phyloP scores from a whole-genome alignment of 371 early-diverging fungal species.

The Mucor indicus region DNA sequence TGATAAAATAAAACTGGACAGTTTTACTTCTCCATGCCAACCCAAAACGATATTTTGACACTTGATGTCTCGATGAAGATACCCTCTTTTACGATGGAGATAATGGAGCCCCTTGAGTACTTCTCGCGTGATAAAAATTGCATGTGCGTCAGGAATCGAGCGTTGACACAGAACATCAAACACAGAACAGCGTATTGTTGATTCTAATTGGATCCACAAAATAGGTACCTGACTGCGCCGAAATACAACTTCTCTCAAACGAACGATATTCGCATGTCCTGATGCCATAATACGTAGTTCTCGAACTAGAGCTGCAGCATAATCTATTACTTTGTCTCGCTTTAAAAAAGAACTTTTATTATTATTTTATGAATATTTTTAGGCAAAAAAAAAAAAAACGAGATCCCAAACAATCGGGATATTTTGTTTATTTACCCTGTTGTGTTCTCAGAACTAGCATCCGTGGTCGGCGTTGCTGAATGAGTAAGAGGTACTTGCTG shows the following conservation, averaged over 20 bases:
- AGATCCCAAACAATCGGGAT: no score
- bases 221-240: no score
- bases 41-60: constrained; percentile 97
- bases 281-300: constrained; percentile 47
- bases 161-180: constrained; percentile 46
- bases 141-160: constrained; percentile 42
- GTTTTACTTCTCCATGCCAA: constrained; percentile 89
- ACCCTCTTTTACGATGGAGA: constrained; percentile 88
- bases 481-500: constrained; percentile 30
- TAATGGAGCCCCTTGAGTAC: constrained; percentile 76
- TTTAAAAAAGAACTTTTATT: constrained; percentile 45
- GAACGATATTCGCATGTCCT: constrained; percentile 37
- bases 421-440: no score
- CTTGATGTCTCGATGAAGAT: constrained; percentile 96
- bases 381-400: neutral
- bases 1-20: constrained; percentile 53
- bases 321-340: constrained; percentile 40
- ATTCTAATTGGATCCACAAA: no score
- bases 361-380: constrained; percentile 28
- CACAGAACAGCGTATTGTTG: constrained; percentile 46
- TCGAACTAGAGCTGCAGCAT: constrained; percentile 42
- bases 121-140: constrained; percentile 35
- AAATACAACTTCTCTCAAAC: constrained; percentile 35
- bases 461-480: no score
- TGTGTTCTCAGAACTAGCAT: no score